Evolutionary conservation across 495 filamentous ascomycete species (phyloP), one percentile per base, ranked within the genome.

Genomic region (Penicillium goetzii): DNA sequence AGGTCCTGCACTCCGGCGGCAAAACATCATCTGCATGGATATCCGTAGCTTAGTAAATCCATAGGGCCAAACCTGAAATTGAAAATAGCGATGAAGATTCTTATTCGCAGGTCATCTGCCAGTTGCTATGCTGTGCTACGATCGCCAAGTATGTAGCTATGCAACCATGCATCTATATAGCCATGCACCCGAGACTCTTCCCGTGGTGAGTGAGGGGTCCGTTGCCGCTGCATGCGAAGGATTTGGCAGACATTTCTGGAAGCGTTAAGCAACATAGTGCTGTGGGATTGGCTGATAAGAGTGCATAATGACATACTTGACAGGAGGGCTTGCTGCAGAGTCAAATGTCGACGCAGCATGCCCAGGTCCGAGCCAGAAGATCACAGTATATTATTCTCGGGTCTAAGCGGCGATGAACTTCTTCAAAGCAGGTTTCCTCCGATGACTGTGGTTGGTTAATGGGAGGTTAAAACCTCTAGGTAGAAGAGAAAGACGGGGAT

Each of bases 91-190:
- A 33, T 23, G 41, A 23, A 40, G 55, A 64, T 25, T 60, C 62
- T 43, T 55, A 68, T 68, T 68, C 61, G 69, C 64, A 70, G 68
- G 70, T 75, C 75, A 77, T 67, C 71, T 73, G 75, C 68, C 65
- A 57, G 59, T 49, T 63, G 59, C 33, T 58, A 57, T 63, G 66
- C 47, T 63, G 63, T 66, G 65, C 62, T 59, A 72, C 53, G 64
- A 73, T 72, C 67, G 63, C 60, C 67, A 58, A 21, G 19, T 12
- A 14, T 25, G 43, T 25, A 47, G 19, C 43, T 40, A 52, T 69
- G 58, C 60, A 58, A 10, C 43, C 43, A 25, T 47, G 43, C 21
- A 21, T 43, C 41, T n/a, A 43, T 6, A 1, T 47, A 47, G 43
- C 43, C 53, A 52, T 69, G 60, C 60, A 58, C 51, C 63, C 53